Evolutionary conservation across 371 early-diverging fungal species (phyloP).

Genomic region (Actinomortierella wolfii): DNA sequence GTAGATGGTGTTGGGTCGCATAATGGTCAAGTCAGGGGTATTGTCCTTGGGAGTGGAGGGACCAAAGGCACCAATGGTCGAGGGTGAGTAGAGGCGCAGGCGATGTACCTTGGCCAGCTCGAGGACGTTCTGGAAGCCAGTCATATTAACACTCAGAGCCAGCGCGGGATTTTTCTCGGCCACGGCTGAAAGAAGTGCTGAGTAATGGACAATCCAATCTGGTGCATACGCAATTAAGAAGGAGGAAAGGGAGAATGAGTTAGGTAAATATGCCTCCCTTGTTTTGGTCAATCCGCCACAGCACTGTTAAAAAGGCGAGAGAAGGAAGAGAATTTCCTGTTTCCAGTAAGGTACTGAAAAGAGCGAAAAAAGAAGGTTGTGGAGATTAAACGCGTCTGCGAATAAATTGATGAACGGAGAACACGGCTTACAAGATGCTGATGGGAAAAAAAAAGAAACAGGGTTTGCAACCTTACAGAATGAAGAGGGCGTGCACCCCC

Average conservation of each 20-base stretch:
- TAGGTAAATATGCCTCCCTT: neutral
- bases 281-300: neutral
- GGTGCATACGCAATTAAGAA: too few relatives aligned
- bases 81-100: constrained; percentile 57
- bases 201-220: constrained; percentile 66
- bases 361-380: too few relatives aligned
- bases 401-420: too few relatives aligned
- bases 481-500: too few relatives aligned
- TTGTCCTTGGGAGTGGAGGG: constrained; percentile 59
- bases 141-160: constrained; percentile 60
- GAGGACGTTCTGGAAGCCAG: constrained; percentile 63
- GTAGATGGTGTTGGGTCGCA: constrained; percentile 66
- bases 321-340: neutral
- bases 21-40: constrained; percentile 62
- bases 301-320: neutral
- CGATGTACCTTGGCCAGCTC: constrained; percentile 57
- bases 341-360: too few relatives aligned
- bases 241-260: neutral
- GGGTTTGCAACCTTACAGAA: too few relatives aligned
- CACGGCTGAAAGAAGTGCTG: constrained; percentile 61
- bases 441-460: too few relatives aligned
- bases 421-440: too few relatives aligned
- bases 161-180: constrained; percentile 58
- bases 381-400: too few relatives aligned
- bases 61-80: constrained; percentile 68